These are phyloP conservation scores for Westerdykella aurantiaca DNA, from an alignment of 2,329 filamentous ascomycete genomes.

Conservation along the genomic window DNA sequence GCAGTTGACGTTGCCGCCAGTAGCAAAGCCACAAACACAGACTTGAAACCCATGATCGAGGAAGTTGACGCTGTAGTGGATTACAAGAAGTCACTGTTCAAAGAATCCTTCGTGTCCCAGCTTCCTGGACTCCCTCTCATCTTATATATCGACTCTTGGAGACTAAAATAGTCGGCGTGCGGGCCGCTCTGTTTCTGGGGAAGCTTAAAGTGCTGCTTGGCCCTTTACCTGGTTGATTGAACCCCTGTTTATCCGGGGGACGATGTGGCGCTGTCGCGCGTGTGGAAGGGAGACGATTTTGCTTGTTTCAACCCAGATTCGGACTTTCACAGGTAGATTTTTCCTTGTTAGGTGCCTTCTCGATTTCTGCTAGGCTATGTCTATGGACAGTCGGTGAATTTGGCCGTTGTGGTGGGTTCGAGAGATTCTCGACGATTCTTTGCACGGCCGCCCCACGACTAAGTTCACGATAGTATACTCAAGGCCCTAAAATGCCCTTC, in stretches of 20 bases:
- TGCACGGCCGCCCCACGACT: no score
- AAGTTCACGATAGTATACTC: no score
- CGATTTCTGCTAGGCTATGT: no score
- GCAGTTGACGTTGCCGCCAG: slow-evolving; percentile 14
- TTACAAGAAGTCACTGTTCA: neutral
- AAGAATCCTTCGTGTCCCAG: neutral
- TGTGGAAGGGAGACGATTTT: no score
- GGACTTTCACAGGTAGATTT: no score
- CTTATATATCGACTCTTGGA: slow-evolving; percentile 13
- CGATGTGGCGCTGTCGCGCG: no score
- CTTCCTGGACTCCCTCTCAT: neutral
- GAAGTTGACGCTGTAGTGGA: neutral
- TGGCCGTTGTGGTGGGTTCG: no score
- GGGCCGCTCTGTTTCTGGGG: slow-evolving; percentile 1
- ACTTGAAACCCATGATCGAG: slow-evolving; percentile 19
- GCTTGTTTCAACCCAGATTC: no score
- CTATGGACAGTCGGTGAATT: no score
- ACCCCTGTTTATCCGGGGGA: slow-evolving; percentile 13
- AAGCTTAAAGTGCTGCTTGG: slow-evolving; percentile 20
- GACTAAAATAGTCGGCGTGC: neutral
- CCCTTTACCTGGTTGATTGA: slow-evolving; percentile 23
- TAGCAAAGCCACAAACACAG: slow-evolving; percentile 18
- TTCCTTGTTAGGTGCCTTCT: no score
- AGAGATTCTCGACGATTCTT: no score
- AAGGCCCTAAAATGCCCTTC: slow-evolving; percentile 7